Percentiles rank a stretch among this genome's conserved stretches.
phyloP scores from a whole-genome alignment of 2,329 filamentous ascomycete species.

The Penicillium sp. region DNA sequence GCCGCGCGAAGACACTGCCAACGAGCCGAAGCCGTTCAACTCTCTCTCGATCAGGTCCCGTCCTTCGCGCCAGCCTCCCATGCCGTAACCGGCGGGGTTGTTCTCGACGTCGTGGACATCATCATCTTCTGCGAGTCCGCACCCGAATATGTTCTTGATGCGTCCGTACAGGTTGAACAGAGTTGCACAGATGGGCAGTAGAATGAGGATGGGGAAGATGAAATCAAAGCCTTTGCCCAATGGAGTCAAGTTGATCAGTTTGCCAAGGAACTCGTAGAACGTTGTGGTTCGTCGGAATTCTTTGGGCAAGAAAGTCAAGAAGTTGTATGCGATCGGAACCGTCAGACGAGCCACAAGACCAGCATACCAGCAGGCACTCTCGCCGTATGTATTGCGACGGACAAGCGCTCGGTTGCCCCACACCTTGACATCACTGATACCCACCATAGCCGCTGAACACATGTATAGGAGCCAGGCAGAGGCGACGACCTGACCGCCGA shows the following conservation, averaged over 20 bases:
- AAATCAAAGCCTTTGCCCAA: conserved; percentile 82
- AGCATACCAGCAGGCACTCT: conserved; percentile 94
- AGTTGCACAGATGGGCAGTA: conserved; percentile 81
- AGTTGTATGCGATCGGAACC: conserved; percentile 93
- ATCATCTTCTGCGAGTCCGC: conserved; percentile 76
- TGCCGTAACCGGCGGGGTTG: conserved; percentile 66
- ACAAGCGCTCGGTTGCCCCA: conserved; percentile 95
- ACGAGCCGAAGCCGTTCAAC: conserved; percentile 61
- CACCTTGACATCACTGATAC: conserved; percentile 91
- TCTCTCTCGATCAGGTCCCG: conserved; percentile 88
- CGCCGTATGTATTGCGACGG: conserved; percentile 84
- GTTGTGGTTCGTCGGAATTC: conserved; percentile 73
- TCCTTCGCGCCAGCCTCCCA: conserved; percentile 88
- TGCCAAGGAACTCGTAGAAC: conserved; percentile 85
- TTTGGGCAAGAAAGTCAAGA: conserved; percentile 81
- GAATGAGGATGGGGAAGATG: conserved; percentile 83
- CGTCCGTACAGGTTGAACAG: conserved; percentile 87
- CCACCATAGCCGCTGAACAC: conserved; percentile 83
- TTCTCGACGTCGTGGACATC: conserved; percentile 62
- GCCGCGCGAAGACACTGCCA: conserved; percentile 42
- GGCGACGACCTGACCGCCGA: conserved; percentile 81
- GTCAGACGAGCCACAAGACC: conserved; percentile 90
- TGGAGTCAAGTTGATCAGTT: conserved; percentile 78
- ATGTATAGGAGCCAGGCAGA: conserved; percentile 94
- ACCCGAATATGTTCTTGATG: conserved; percentile 74